phyloP scores from a whole-genome alignment of 805 yeast genomes.

The Saccharomyces kudriavzevii region DNA sequence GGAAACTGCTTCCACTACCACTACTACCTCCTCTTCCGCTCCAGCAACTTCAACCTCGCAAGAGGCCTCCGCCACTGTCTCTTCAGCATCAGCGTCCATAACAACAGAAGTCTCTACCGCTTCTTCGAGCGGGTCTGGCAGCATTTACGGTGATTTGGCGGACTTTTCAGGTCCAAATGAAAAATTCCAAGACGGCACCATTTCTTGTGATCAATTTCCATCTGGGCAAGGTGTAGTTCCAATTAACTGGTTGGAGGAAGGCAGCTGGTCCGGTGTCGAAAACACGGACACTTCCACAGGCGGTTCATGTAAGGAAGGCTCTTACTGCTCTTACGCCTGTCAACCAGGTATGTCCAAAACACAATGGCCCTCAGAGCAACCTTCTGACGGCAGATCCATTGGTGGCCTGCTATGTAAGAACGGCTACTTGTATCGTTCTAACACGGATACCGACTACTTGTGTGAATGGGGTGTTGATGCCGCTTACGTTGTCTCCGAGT shows the following conservation, averaged over 20 bases:
- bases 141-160: conserved; percentile 51
- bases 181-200: conserved; percentile 62
- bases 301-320: conserved; percentile 72
- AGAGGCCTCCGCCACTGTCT: conserved; percentile 16
- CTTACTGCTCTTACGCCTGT: conserved; percentile 96
- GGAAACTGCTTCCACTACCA: conserved; percentile 1
- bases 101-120: conserved; percentile 29
- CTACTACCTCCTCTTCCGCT: conserved; percentile 3
- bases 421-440: conserved; percentile 81
- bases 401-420: conserved; percentile 86
- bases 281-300: conserved; percentile 48
- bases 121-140: conserved; percentile 30
- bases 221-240: conserved; percentile 66
- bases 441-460: conserved; percentile 57
- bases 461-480: conserved; percentile 84
- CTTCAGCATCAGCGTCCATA: conserved; percentile 17
- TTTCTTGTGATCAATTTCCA: conserved; percentile 62
- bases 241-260: conserved; percentile 46
- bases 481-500: conserved; percentile 62
- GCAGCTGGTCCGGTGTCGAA: conserved; percentile 41
- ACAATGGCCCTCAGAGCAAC: conserved; percentile 92
- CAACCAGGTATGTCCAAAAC: conserved; percentile 99
- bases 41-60: conserved; percentile 23
- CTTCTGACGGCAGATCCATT: conserved; percentile 81
- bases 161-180: conserved; percentile 49